Evolutionary conservation across 805 yeast genomes (phyloP), one percentile per base, ranked within the genome.

Genomic region (Metschnikowia santaceciliae): DNA sequence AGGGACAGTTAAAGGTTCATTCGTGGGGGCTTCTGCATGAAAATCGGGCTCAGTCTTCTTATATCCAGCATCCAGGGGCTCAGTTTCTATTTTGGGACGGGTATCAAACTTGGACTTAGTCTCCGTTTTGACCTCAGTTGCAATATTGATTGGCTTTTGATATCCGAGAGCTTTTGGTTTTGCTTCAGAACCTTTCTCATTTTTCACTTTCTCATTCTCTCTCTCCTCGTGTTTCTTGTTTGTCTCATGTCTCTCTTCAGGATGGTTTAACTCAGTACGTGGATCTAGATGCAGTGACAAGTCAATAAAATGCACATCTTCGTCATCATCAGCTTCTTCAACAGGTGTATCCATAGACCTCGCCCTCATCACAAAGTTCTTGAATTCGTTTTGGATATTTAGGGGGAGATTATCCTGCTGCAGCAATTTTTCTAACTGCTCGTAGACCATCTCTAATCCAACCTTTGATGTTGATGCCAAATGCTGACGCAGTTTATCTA

Each of bases 341-440:
- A 80, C 81, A 13, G n/a, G 26, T 13, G 13, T 15, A 32, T 46
- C 36, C 10, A 54, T 47, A 42, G 53, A 55, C n/a, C 59, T 52
- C 20, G 58, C 51, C 36, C 46, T 38, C 23, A 43, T 48, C 26
- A 58, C 43, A n/a, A 51, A 42, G 15, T 39, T 52, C 7, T 49
- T 42, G 23, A 53, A 42, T 10, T 50, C 46, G 32, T 44, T 46
- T 20, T 54, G 54, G 14, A 54, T 45, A 10, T 32, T 20, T 2
- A 35, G 45, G 50, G 48, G 48, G 7, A 48, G 17, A 15, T 64
- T 54, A 2, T 80, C 78, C 50, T 82, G 86, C 55, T 82, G 86
- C 37, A 86, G 64, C n/a, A 86, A 59, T 7, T 68, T 69, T 54
- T 92, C 67, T 42, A 90, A 69, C 49, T 82, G 73, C 52, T 86